Evolutionary conservation across 306 rosid genomes (phyloP).

Genomic region (cucumber (Cucumis sativus)): DNA sequence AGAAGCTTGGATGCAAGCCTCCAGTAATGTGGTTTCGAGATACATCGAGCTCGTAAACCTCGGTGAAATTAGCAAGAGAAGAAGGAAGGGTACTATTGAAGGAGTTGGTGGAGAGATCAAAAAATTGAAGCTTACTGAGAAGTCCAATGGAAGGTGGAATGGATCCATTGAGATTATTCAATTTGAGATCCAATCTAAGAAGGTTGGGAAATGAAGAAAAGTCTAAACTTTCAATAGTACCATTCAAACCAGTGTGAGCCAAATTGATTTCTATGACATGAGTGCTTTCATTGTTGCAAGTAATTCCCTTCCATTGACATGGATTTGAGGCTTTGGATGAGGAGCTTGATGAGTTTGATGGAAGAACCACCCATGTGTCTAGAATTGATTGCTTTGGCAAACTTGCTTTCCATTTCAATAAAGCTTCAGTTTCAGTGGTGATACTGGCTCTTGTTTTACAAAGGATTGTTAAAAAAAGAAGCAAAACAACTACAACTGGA

Average conservation of each 20-base stretch:
- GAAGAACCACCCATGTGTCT: constrained; percentile 21
- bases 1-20: constrained; percentile 22
- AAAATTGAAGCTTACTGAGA: constrained; percentile 26
- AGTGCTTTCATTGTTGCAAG: constrained; percentile 21
- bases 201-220: constrained; percentile 42
- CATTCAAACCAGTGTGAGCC: constrained; percentile 28
- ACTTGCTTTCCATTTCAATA: constrained; percentile 37
- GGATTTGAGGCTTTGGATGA: constrained; percentile 15
- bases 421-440: too few relatives aligned
- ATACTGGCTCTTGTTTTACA: too few relatives aligned
- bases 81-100: constrained; percentile 34
- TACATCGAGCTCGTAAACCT: constrained; percentile 34
- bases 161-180: constrained; percentile 29
- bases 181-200: constrained; percentile 35
- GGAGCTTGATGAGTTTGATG: constrained; percentile 4
- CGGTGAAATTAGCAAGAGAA: constrained; percentile 38
- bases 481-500: too few relatives aligned
- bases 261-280: constrained; percentile 20
- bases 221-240: constrained; percentile 34
- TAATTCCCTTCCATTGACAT: constrained; percentile 42
- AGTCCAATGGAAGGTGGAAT: constrained; percentile 37
- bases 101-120: constrained; percentile 39
- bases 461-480: too few relatives aligned
- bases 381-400: constrained; percentile 31
- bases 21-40: constrained; percentile 35